Evolutionary conservation across 2,329 filamentous ascomycete species (phyloP), one percentile per base, ranked within the genome.

Genomic region (Phyllosticta citribraziliensis): DNA sequence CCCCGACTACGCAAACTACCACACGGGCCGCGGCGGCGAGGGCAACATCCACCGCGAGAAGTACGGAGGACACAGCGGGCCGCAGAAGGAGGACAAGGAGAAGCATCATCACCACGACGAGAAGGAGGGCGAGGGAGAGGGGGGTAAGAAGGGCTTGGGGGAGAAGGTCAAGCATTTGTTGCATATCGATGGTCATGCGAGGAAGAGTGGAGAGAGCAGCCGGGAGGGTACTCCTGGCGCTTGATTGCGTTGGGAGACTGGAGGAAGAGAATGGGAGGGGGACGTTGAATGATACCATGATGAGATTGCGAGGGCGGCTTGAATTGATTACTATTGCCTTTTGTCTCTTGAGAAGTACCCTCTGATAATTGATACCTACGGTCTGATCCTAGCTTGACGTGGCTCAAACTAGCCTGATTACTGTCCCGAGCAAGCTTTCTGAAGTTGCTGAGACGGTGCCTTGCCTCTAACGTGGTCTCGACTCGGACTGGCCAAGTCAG

Each of bases 111-210:
- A 47, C 17, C 40, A 47, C 4, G 35, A 8, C 9, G 61, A 52
- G 40, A 24, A 12, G 35, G 61, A 52, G 40, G 27, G 24, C 20
- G 55, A 52, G 25, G 53, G 50, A 1, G 56, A 19, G 6, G 24
- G n/a, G n/a, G 17, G 27, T 1, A 52, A 56, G 58, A 67, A 69
- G 63, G 65, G 66, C 50, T 52, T 73, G 56, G 55, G 71, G 30
- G 72, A 73, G n/a, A 74, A 74, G 69, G 70, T 69, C 14, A 74
- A 73, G 68, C 65, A 70, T 11, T 55, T 68, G n/a, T 65, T 68
- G 3, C 60, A 62, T 20, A 33, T 27, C 35, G 58, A 60, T 55
- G 52, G 57, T 5, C 40, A 60, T 4, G 55, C 55, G 20, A 30
- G 40, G 55, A 25, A 54, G 59, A 33, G 25, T 9, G 55, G 55